Conservation (phyloP, 2,329 filamentous ascomycete genomes). For the Aspergillus sp. region DNA sequence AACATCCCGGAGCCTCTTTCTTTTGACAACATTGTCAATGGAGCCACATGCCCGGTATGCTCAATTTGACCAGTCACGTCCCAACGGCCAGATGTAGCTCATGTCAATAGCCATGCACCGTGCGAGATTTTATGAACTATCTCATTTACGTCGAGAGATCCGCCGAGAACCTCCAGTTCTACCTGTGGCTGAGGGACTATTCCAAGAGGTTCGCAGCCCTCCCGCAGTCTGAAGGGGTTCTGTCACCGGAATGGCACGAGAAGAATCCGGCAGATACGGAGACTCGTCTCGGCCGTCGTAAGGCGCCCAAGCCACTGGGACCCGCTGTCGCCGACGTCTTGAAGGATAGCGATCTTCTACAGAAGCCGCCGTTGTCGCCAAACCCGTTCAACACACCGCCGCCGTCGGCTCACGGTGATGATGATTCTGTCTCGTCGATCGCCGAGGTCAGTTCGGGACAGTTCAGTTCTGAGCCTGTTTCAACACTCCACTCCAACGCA, state of each 20-base stretch:
- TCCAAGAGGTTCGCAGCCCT: not conserved
- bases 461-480: not conserved
- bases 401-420: not conserved
- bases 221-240: not conserved
- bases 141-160: not conserved
- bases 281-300: not conserved
- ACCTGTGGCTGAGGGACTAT: not conserved
- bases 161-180: not conserved
- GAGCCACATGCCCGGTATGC: not conserved
- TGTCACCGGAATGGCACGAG: not conserved
- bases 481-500: not conserved
- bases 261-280: not conserved
- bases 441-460: not conserved
- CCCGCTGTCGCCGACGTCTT: not conserved
- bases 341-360: not conserved
- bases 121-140: not conserved
- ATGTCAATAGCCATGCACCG: not conserved
- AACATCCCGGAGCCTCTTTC: not conserved
- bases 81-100: not conserved
- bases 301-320: not conserved
- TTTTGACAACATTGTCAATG: not conserved
- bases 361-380: not conserved
- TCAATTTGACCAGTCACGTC: not conserved
- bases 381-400: not conserved
- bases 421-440: not conserved